These are phyloP conservation scores for Fusarium globosum DNA, from an alignment of 2,329 filamentous ascomycete genomes.

Conservation along the genomic window DNA sequence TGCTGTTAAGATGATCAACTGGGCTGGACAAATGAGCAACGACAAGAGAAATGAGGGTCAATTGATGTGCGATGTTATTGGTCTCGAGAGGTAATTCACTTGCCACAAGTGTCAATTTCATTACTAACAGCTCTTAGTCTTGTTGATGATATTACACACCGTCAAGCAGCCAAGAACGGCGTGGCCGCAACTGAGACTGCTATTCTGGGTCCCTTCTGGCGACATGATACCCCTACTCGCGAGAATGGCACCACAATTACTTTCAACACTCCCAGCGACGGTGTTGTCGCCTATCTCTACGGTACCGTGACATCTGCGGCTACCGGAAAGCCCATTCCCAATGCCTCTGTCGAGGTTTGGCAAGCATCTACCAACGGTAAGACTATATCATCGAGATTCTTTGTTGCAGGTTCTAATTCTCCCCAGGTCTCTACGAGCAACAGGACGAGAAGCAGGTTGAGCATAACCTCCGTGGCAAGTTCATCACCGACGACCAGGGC, in stretches of 20 bases:
- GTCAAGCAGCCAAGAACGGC: constrained; percentile 57
- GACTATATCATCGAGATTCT: background rate
- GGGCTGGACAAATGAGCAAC: constrained; percentile 75
- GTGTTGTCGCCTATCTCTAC: constrained; percentile 71
- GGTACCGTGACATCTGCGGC: constrained; percentile 66
- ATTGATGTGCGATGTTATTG: constrained; percentile 78
- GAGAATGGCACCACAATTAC: constrained; percentile 77
- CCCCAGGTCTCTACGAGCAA: constrained; percentile 70
- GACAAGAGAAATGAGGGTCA: constrained; percentile 79
- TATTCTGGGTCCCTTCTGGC: constrained; percentile 88
- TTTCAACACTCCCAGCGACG: constrained; percentile 59
- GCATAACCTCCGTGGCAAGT: constrained; percentile 79
- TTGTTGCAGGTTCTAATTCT: background rate
- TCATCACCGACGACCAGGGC: constrained; percentile 73
- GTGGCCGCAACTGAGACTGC: constrained; percentile 75
- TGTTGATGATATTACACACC: constrained; percentile 85
- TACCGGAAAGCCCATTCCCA: constrained; percentile 72
- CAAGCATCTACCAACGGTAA: constrained; percentile 78
- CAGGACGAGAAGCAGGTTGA: constrained; percentile 77
- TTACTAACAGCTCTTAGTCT: constrained; percentile 53
- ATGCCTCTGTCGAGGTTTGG: constrained; percentile 80
- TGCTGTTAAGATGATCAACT: constrained; percentile 69
- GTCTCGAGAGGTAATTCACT: constrained; percentile 70
- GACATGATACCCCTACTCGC: constrained; percentile 75
- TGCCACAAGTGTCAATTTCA: rapidly evolving